Evolutionary conservation across 371 early-diverging fungal genomes (phyloP).

Genomic region (Massospora cicadina): DNA sequence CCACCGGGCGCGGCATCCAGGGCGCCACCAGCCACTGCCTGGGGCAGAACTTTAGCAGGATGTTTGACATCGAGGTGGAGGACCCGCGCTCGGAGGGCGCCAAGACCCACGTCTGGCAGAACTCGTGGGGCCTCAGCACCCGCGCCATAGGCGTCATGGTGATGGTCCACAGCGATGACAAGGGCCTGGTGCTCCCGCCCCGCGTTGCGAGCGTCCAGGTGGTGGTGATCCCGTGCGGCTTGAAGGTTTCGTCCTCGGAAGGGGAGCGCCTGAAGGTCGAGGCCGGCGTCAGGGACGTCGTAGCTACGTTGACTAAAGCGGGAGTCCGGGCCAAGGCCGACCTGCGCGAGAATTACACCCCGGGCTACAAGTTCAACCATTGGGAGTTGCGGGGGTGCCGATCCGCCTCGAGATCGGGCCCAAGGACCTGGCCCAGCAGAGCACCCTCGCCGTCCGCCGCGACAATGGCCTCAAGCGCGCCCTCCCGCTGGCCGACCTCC

Average conservation of each 20-base stretch:
- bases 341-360: conserved; percentile 79
- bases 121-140: conserved; percentile 99
- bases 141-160: conserved; percentile 98
- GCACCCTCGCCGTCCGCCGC: conserved; percentile 78
- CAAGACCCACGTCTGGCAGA: conserved; percentile 90
- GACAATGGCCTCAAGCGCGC: conserved; percentile 56
- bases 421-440: conserved; percentile 79
- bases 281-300: conserved; percentile 50
- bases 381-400: conserved; percentile 98
- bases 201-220: conserved; percentile 87
- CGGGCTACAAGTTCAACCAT: conserved; percentile 99
- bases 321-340: conserved; percentile 88
- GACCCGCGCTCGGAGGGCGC: conserved; percentile 42
- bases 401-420: conserved; percentile 97
- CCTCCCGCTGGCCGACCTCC: conserved; percentile 45
- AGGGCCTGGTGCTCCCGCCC: conserved; percentile 98
- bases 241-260: conserved; percentile 69
- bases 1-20: conserved; percentile 98
- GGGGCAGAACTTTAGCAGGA: conserved; percentile 99
- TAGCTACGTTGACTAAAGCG: conserved; percentile 46
- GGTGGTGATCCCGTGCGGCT: conserved; percentile 93
- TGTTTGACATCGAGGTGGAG: conserved; percentile 87
- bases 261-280: conserved; percentile 47
- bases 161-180: conserved; percentile 98
- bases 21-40: conserved; percentile 99